A percentile compares a stretch with the other conserved stretches of the same genome.
phyloP scores from a whole-genome alignment of 441 rosid genomes.

The Codiaeum variegatum region DNA sequence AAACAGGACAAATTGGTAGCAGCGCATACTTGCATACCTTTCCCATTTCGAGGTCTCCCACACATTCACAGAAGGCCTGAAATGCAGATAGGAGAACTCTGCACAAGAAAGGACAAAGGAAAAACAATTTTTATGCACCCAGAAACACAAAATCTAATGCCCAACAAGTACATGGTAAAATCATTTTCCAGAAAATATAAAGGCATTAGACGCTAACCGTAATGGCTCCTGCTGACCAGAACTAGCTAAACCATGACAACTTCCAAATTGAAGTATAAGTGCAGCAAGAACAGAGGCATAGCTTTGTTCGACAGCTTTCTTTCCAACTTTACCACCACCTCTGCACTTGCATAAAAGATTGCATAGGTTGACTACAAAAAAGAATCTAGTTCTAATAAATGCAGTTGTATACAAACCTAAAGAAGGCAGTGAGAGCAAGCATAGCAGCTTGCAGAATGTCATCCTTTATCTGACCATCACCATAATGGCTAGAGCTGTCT shows the following conservation, averaged over 20 bases:
- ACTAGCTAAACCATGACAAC: constrained; percentile 85
- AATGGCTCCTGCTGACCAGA: constrained; percentile 85
- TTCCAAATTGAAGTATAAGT: constrained; percentile 89
- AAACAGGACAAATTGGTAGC: constrained; percentile 5
- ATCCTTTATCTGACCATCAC: constrained; percentile 54
- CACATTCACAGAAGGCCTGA: constrained; percentile 98
- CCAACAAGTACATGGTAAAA: constrained; percentile 10
- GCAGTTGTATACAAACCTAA: constrained; percentile 53
- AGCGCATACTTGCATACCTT: constrained; percentile 51
- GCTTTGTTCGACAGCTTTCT: constrained; percentile 86
- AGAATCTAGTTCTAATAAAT: constrained; percentile 20
- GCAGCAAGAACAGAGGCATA: constrained; percentile 90
- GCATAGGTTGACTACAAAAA: constrained; percentile 19
- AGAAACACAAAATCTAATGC: constrained; percentile 11
- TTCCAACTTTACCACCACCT: constrained; percentile 98
- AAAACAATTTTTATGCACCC: not conserved
- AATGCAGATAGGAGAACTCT: constrained; percentile 89
- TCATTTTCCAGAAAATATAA: constrained; percentile 12
- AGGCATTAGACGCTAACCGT: constrained; percentile 43
- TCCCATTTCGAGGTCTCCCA: constrained; percentile 99
- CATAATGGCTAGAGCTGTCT: constrained; percentile 39
- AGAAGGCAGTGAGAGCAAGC: constrained; percentile 89
- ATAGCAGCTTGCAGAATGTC: constrained; percentile 85
- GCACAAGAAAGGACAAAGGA: constrained; percentile 32
- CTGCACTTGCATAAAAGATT: constrained; percentile 44